Base-by-base conservation (phyloP, 495 filamentous ascomycete species). In the Bacidia rubella region DNA sequence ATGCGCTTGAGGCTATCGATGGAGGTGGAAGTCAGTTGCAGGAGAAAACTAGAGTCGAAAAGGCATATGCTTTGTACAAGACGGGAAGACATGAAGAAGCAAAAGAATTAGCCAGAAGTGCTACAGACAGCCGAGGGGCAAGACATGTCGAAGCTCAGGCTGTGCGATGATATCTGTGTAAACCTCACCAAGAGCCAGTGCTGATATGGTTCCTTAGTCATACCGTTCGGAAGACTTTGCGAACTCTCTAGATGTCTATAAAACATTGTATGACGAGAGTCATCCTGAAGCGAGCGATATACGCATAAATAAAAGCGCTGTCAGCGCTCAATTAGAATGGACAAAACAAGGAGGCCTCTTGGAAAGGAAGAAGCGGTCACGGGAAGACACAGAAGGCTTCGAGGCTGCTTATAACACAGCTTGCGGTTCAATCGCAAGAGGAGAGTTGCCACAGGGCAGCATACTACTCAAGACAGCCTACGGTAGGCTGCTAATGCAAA, bases 351-450 rank as follows among this genome's bases (percentile, higher is more conserved):
- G 74, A 17, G 67, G 77, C 51, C 62, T 75, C 17, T 75, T 75
- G 32, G 50, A 54, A 49, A 71, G 66, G 57, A 77, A 73, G 55
- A 76, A 85, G 62, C 73, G 80, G 12, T 72, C 69, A 17, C 74
- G 82, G 54, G 86, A 88, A 52, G 87, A 94, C 60, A 65, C 95
- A 43, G 87, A 96, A 62, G 81, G 82, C 2, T 98, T 97, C 59
- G 92, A 98, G 67, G 93, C 84, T 3, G 78, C 87, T 0, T 98
- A 90, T 67, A 98, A 98, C 70, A 81, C 83, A 7, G 93, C 90
- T 21, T 97, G 90, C 63, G 77, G 76, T 41, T 83, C 81, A 63
- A 85, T 97, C 62, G 87, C 87, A 10, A 74, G 82, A 54, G 85
- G 83, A 11, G 86, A 89, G 57, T 76, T 90, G 47, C 69, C 64